phyloP scores from a whole-genome alignment of 257 asterid species.

The Salvia splendens region DNA sequence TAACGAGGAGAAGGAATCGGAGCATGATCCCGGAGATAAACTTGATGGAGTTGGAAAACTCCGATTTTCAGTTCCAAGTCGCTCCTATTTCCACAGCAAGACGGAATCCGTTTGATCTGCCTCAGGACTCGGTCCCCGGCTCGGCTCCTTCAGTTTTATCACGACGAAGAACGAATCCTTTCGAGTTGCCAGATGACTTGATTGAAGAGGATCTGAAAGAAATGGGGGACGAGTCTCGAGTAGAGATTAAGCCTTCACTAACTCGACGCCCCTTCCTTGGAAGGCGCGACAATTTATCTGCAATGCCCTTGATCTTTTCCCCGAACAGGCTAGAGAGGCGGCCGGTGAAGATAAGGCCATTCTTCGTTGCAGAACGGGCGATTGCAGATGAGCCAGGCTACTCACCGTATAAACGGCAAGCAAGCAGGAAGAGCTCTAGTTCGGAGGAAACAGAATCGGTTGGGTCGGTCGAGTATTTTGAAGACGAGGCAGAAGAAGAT shows the following conservation, averaged over 20 bases:
- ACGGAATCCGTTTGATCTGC: conserved; percentile 69
- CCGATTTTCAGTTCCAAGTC: conserved; percentile 54
- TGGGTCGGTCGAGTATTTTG: conserved; percentile 43
- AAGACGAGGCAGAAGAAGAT: conserved; percentile 24
- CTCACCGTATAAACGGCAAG: conserved; percentile 47
- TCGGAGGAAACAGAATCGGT: conserved; percentile 56
- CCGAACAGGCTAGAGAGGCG: conserved; percentile 50
- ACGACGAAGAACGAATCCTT: conserved; percentile 48
- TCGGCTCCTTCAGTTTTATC: conserved; percentile 62
- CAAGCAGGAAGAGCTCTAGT: conserved; percentile 54
- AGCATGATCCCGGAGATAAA: conserved; percentile 63
- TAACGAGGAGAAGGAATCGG: conserved; percentile 47
- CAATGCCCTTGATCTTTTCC: conserved; percentile 62
- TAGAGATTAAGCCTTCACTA: conserved; percentile 46
- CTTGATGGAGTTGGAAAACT: conserved; percentile 75
- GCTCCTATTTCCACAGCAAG: conserved; percentile 63
- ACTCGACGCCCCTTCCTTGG: conserved; percentile 56
- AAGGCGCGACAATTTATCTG: conserved; percentile 63
- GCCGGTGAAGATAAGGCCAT: conserved; percentile 56
- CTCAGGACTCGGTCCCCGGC: conserved; percentile 52
- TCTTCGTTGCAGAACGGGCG: conserved; percentile 57
- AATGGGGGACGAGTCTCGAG: conserved; percentile 52
- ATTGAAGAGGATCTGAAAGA: conserved; percentile 47
- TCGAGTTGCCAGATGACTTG: conserved; percentile 44
- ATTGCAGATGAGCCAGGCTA: conserved; percentile 51